Conservation (phyloP, 805 yeast species). For the Myxozyma udenii region DNA sequence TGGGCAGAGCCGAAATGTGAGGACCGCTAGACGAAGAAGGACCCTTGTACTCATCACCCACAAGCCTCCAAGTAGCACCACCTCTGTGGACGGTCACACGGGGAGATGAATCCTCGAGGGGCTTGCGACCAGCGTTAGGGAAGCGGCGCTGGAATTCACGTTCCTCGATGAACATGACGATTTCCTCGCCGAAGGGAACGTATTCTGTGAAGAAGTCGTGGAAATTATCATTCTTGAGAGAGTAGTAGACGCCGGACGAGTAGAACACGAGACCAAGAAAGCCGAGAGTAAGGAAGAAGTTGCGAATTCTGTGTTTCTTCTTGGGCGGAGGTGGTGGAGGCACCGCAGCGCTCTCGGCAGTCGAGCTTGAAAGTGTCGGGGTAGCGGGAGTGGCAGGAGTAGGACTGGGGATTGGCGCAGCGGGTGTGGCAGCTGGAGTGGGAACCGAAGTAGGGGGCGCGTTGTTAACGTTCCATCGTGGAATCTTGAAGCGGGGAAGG, state of each 20-base stretch:
- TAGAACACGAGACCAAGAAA: conserved; percentile 43
- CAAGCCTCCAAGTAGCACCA: conserved; percentile 29
- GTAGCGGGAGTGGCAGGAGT: conserved; percentile 30
- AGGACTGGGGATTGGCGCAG: conserved; percentile 12
- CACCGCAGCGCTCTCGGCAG: conserved; percentile 1
- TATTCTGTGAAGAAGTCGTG: conserved; percentile 61
- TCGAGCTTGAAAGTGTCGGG: conserved; percentile 15
- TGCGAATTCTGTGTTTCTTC: conserved; percentile 36
- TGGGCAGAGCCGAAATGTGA: conserved; percentile 23
- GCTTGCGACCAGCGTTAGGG: conserved; percentile 28
- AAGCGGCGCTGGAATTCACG: conserved; percentile 35
- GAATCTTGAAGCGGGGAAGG: conserved; percentile 12
- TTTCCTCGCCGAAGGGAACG: conserved; percentile 60
- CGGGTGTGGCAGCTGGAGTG: not conserved
- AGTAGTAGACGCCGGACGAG: conserved; percentile 58
- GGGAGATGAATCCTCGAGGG: conserved; percentile 12
- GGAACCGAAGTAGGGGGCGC: conserved; percentile 25
- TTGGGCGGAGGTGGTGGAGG: conserved; percentile 25
- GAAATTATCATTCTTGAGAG: conserved; percentile 56
- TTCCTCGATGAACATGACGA: conserved; percentile 52
- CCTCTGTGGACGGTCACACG: conserved; percentile 29
- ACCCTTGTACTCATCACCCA: conserved; percentile 29
- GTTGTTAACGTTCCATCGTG: conserved; percentile 19
- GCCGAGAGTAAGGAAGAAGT: conserved; percentile 34
- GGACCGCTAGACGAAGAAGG: conserved; percentile 26